Base-by-base conservation (phyloP, 2,329 filamentous ascomycete genomes). In the Pseudogymnoascus sp. region DNA sequence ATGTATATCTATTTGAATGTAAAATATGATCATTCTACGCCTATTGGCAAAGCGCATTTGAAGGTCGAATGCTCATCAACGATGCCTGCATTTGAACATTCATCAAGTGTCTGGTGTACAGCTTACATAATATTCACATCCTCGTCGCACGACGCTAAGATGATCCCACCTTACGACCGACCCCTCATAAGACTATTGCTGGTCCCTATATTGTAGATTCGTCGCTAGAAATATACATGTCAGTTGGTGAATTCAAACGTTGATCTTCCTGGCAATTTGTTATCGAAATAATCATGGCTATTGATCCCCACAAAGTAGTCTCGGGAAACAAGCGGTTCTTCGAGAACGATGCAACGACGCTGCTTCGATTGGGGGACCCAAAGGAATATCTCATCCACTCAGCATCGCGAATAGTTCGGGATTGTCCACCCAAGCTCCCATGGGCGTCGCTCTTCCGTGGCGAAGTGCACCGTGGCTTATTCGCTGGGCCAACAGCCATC, bases 401-500 rank as follows among this genome's bases (percentile, higher is more conserved):
- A 36, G 47, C 47, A 14, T 53, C 47, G 2, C 47, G 47, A 6
- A 53, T 53, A 33, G 3, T 53, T n/a, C 25, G 18, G 11, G 41
- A 62, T 15, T 62, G 57, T n/a, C 62, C 62, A 4, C 62, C 62
- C 37, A 36, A 36, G 14, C 43, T 62, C 2, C 60, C 62, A 39
- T 62, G 62, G 62, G 11, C 43, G 8, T 53, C 57, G 2, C 41
- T 15, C 9, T 62, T 50, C 20, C 43, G 18, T 11, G 59, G 30
- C n/a, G 18, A 61, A 3, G 20, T 61, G 0, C 37, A 62, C 18
- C 37, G 41, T n/a, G 82, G 82, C 0, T 68, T 85, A 11, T 81
- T 79, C 66, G 73, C 71, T 2, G 82, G 82, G 1, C 81, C 81
- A 14, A 83, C 80, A 1, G 79, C 80, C 12, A 72, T 83, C n/a